Percentiles rank a stretch among this genome's conserved stretches.
Conservation (phyloP, 164 flowering plant species). For the Annona cherimola region DNA sequence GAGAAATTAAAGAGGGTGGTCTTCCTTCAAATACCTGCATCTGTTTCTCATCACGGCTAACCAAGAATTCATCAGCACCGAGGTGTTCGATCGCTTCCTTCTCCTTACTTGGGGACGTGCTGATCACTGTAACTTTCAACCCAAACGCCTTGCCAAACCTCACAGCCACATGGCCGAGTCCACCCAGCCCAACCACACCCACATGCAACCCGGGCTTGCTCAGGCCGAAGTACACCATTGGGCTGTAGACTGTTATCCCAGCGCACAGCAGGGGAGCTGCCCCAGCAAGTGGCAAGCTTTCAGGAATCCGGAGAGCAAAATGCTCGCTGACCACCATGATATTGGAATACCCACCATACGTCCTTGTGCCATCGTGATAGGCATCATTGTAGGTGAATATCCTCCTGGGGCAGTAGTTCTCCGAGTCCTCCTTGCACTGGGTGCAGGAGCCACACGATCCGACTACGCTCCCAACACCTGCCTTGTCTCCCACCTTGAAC, state of each 20-base stretch:
- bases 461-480: conserved; percentile 34
- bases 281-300: conserved; percentile 14
- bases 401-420: conserved; percentile 42
- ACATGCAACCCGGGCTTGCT: no score
- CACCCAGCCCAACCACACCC: no score
- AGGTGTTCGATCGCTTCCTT: conserved; percentile 46
- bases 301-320: conserved; percentile 34
- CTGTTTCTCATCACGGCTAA: background rate
- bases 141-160: no score
- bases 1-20: no score
- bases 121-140: no score
- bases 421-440: conserved; percentile 29
- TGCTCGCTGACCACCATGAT: conserved; percentile 27
- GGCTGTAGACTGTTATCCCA: no score
- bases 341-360: no score
- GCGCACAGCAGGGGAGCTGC: conserved; percentile 10
- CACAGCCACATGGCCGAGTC: no score
- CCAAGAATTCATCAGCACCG: conserved; percentile 37
- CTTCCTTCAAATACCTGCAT: no score
- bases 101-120: no score
- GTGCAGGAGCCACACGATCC: conserved; percentile 38
- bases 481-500: conserved; percentile 30
- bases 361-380: conserved; percentile 16
- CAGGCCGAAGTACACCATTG: no score
- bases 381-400: conserved; percentile 24